A percentile compares a stretch with the other conserved stretches of the same genome.
Evolutionary conservation across 2,329 filamentous ascomycete genomes (phyloP).

Genomic region (Colletotrichum melonis): DNA sequence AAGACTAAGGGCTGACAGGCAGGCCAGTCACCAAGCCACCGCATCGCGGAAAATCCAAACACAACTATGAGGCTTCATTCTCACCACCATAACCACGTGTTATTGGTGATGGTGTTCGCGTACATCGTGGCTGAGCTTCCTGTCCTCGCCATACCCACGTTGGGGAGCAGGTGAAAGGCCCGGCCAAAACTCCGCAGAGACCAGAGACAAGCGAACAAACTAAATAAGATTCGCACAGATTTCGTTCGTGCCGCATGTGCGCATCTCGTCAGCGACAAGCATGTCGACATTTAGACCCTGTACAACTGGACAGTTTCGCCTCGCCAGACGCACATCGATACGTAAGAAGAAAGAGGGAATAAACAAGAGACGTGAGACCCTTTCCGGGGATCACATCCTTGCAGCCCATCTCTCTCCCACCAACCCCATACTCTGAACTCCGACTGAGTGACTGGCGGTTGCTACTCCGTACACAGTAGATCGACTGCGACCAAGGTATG

Average conservation of each 20-base stretch:
- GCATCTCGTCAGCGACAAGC: not conserved
- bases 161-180: not conserved
- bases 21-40: not conserved
- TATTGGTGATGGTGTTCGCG: not conserved
- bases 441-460: not conserved
- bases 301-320: not conserved
- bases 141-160: not conserved
- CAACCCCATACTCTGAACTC: not conserved
- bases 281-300: slow-evolving; percentile 3
- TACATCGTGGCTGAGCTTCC: slow-evolving; percentile 9
- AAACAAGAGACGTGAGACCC: not conserved
- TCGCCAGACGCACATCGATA: not conserved
- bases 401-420: not conserved
- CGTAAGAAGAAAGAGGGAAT: slow-evolving; percentile 11
- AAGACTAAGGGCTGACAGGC: not conserved
- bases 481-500: not conserved
- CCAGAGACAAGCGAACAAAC: not conserved
- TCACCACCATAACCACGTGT: not conserved
- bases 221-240: not conserved
- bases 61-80: not conserved
- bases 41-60: not conserved
- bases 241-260: not conserved
- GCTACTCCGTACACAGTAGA: not conserved
- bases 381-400: not conserved
- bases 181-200: not conserved